Evolutionary conservation across 192 early-diverging fungal genomes (phyloP).

Genomic region (Backusella circina): DNA sequence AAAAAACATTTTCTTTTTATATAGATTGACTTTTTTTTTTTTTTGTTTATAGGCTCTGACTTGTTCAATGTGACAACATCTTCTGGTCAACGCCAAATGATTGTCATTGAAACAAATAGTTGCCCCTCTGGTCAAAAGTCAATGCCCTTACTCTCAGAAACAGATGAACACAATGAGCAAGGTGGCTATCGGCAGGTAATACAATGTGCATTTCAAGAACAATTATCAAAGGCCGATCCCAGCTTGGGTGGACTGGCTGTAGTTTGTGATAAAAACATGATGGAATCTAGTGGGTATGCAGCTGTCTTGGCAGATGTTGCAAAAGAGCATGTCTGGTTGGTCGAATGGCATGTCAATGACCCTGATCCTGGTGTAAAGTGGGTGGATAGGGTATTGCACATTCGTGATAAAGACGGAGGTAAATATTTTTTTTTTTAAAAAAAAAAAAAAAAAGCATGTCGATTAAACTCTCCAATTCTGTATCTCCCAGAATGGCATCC

Average conservation of each 20-base stretch:
- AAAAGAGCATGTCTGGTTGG: slow-evolving; percentile 76
- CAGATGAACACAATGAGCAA: slow-evolving; percentile 68
- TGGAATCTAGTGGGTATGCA: slow-evolving; percentile 86
- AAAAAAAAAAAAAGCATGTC: not conserved
- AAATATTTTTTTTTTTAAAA: not conserved
- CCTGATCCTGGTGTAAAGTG: slow-evolving; percentile 73
- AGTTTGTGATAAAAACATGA: slow-evolving; percentile 83
- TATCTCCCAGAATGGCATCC: slow-evolving; percentile 64
- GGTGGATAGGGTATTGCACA: slow-evolving; percentile 68
- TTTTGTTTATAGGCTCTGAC: slow-evolving; percentile 64
- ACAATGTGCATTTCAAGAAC: slow-evolving; percentile 70
- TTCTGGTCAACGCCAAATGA: slow-evolving; percentile 84
- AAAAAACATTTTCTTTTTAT: not conserved
- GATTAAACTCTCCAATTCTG: not conserved
- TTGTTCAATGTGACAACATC: slow-evolving; percentile 85
- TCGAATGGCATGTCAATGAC: slow-evolving; percentile 71
- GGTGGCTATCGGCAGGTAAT: slow-evolving; percentile 81
- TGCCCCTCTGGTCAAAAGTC: slow-evolving; percentile 91
- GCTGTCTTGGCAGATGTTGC: slow-evolving; percentile 73
- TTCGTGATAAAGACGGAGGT: slow-evolving; percentile 65
- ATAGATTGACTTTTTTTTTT: not conserved
- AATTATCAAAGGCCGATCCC: slow-evolving; percentile 57
- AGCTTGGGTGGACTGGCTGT: slow-evolving; percentile 78
- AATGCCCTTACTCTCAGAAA: slow-evolving; percentile 78
- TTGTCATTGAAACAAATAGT: slow-evolving; percentile 88